Base-by-base conservation (phyloP, 306 rosid species). In the Fagus sylvatica region DNA sequence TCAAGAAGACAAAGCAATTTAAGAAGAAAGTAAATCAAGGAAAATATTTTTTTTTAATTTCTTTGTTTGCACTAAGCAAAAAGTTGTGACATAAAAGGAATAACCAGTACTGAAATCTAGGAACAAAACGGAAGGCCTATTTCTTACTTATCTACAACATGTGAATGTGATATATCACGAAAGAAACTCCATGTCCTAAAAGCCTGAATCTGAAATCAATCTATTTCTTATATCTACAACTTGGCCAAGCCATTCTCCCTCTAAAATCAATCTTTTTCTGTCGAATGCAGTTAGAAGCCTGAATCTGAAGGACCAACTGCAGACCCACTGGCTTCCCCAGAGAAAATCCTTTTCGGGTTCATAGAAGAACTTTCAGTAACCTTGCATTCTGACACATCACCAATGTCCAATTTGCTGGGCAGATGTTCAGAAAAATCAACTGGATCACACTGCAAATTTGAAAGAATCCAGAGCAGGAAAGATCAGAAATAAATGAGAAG, bases 361-460 rank as follows among this genome's bases (percentile, higher is more conserved):
- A 36, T 4, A 61, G 17, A 61, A 61, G 41, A 61, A 61, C 68
- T 40, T 61, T 61, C 68, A 6, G 68, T 32, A 33, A 61, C 68
- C 11, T 30, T 61, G n/a, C 40, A 34, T 61, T 61, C 68, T 61
- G 68, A 61, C 40, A 61, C 68, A 61, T 61, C 68, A 59, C 65
- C 65, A 59, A 59, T 59, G 36, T 30, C 65, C 65, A 59, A 59
- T 30, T 37, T 59, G 34, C 30, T 30, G 3, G 65, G 65, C 65
- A 59, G 17, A 61, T 33, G 68, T 61, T 61, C 40, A 5, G 39
- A 30, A 12, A 32, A 30, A 61, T 61, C 68, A 61, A 13, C 19
- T 1, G 68, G 68, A 30, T 8, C 32, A 16, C 11, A 13, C 68
- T 61, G 68, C 41, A 61, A 61, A 61, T 61, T 33, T 61, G 68